Evolutionary conservation across 768 basidiomycete species (phyloP).

Genomic region (Kockovaella imperatae): DNA sequence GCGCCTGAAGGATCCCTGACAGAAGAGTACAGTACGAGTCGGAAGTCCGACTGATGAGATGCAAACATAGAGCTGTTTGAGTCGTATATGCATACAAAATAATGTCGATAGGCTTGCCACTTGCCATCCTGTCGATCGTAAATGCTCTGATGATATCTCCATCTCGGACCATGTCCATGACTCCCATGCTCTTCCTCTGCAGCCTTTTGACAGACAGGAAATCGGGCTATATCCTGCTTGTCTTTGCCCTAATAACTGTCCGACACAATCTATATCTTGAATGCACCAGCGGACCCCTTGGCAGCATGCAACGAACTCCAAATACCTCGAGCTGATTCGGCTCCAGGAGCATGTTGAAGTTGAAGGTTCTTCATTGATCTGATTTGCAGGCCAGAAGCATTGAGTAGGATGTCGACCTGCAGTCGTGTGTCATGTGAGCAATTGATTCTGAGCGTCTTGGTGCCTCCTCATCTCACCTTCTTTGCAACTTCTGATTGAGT

Average conservation of each 20-base stretch:
- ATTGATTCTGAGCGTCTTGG: not conserved
- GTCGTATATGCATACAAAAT: not conserved
- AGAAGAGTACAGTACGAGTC: not conserved
- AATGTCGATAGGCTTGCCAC: not conserved
- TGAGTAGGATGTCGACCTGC: constrained; percentile 39
- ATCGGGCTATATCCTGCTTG: not conserved
- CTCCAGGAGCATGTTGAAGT: constrained; percentile 39
- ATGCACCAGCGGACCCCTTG: constrained; percentile 21
- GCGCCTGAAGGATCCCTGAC: not conserved
- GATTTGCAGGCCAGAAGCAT: constrained; percentile 39
- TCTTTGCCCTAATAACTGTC: not conserved
- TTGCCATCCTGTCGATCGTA: not conserved
- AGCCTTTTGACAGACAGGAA: too few relatives aligned
- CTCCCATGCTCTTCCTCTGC: not conserved
- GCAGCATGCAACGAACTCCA: constrained; percentile 38
- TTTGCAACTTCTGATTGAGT: constrained; percentile 34
- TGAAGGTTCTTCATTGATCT: constrained; percentile 38
- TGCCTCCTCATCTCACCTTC: constrained; percentile 23
- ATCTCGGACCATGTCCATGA: too few relatives aligned
- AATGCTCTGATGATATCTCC: too few relatives aligned
- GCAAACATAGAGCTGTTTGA: not conserved
- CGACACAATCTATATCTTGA: constrained; percentile 24
- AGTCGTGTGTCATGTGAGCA: not conserved
- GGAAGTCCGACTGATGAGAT: not conserved
- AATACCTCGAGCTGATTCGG: constrained; percentile 38